Evolutionary conservation across 305 asterid species (phyloP).

Genomic region (Fraxinus sp.): DNA sequence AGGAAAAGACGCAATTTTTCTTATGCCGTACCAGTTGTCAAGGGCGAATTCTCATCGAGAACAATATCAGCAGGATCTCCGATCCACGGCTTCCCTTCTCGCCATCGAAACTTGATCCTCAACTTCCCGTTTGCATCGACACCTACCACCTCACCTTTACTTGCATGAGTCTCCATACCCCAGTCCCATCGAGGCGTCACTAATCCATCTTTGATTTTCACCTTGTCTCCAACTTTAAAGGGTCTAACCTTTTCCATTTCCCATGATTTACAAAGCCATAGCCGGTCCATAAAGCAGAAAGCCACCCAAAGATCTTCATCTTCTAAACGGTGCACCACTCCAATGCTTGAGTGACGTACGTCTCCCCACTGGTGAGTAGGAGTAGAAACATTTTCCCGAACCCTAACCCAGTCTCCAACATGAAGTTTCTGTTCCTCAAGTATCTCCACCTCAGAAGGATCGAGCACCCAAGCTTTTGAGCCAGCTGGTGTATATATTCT

Average conservation of each 20-base stretch:
- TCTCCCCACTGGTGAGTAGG: slow-evolving; percentile 97
- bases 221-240: slow-evolving; percentile 72
- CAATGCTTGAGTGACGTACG: slow-evolving; percentile 58
- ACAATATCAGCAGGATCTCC: slow-evolving; percentile 94
- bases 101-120: slow-evolving; percentile 87
- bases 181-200: slow-evolving; percentile 96
- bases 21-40: background rate
- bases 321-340: slow-evolving; percentile 91
- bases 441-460: slow-evolving; percentile 81
- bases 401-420: slow-evolving; percentile 82
- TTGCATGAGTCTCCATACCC: slow-evolving; percentile 97
- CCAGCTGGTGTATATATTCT: slow-evolving; percentile 85
- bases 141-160: slow-evolving; percentile 85
- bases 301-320: slow-evolving; percentile 79
- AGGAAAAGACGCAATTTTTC: background rate
- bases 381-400: slow-evolving; percentile 48
- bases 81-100: slow-evolving; percentile 89
- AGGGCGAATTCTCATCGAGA: slow-evolving; percentile 49
- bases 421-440: slow-evolving; percentile 62
- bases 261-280: slow-evolving; percentile 77
- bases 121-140: slow-evolving; percentile 94
- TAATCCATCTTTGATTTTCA: slow-evolving; percentile 69
- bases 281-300: slow-evolving; percentile 75
- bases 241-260: slow-evolving; percentile 74
- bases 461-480: slow-evolving; percentile 81